Base-by-base conservation (phyloP, 164 flowering plant species). In the Vitis labrusca region DNA sequence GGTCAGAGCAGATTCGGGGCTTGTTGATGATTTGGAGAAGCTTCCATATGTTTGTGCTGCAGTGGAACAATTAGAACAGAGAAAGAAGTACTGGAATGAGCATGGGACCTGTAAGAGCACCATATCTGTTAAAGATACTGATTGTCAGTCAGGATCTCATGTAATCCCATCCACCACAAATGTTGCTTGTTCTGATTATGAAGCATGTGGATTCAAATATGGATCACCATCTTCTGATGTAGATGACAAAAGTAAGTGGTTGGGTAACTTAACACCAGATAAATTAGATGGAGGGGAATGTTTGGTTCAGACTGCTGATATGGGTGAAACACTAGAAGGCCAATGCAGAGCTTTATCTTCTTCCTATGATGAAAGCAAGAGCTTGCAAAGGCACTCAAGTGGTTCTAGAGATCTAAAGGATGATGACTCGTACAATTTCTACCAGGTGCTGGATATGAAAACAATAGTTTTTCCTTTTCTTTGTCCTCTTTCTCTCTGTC, bases 11-110 rank as follows among this genome's bases (percentile, higher is more conserved):
- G 93, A 95, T 50, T 82, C 94, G 4, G 97, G 98, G n/a, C 88
- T 87, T 62, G 97, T 91, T 68, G 97, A 95, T 71, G 97, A 93
- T 72, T 27, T 91, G 55, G 94, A 89, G 81, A 88, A 83, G 79
- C 93, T 93, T 78, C 98, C 98, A 32, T 95, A 89, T 84, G 97
- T 95, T 66, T 86, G 89, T 87, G 97, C 94, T 53, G 93, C 99
- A 70, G 70, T 89, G 78, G 91, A 90, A 57, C 94, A 88, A 54
- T 76, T 95, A 63, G 88, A 89, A 53, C 82, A 84, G 68, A 84
- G 99, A 74, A 89, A 89, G 76, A 89, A 84, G 63, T 78, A 81
- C 75, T 95, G 97, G 98, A 80, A 78, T 72, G 88, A 81, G 59
- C 85, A 76, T 15, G 71, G 67, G 65, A 69, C 64, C 71, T 60